A percentile compares a stretch with the other conserved stretches of the same genome.
These are phyloP conservation scores for Debaryomyces psychrophilus DNA, from an alignment of 1,139 yeast genomes.

Conservation along the genomic window DNA sequence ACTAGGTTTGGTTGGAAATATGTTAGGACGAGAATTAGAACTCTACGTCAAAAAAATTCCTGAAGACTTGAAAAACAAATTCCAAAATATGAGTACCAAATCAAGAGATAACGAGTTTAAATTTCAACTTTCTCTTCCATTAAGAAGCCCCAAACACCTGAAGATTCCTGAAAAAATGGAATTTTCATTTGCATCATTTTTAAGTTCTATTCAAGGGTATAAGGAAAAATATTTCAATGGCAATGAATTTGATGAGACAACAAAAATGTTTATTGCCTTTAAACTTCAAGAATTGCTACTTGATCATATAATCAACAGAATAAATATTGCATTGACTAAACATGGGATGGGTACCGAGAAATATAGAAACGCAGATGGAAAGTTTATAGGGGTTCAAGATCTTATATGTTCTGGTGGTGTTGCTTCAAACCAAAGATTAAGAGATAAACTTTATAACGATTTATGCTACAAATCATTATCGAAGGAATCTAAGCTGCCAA, in stretches of 20 bases:
- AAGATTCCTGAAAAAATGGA: conserved; percentile 36
- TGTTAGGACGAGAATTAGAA: conserved; percentile 87
- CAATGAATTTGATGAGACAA: conserved; percentile 22
- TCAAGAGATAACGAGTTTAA: conserved; percentile 32
- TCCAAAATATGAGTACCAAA: conserved; percentile 25
- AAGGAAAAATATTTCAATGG: conserved; percentile 16
- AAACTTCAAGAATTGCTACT: conserved; percentile 69
- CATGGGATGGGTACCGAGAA: conserved; percentile 27
- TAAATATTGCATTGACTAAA: conserved; percentile 52
- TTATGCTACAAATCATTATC: conserved; percentile 22
- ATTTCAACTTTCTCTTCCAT: conserved; percentile 34
- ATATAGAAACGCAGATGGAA: conserved; percentile 29
- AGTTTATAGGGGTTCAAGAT: conserved; percentile 48
- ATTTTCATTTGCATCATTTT: conserved; percentile 82
- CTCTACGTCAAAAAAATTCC: conserved; percentile 45
- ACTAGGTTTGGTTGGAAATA: conserved; percentile 75
- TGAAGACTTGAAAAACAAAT: conserved; percentile 21
- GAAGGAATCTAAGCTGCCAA: conserved; percentile 13
- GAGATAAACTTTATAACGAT: conserved; percentile 50
- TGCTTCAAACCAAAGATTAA: conserved; percentile 68
- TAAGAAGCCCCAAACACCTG: conserved; percentile 35
- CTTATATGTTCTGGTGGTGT: conserved; percentile 94
- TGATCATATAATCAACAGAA: conserved; percentile 68
- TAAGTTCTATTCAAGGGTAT: conserved; percentile 54
- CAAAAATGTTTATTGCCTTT: conserved; percentile 53